phyloP scores from a whole-genome alignment of 768 basidiomycete species.

The Tylopilus subfusipes region DNA sequence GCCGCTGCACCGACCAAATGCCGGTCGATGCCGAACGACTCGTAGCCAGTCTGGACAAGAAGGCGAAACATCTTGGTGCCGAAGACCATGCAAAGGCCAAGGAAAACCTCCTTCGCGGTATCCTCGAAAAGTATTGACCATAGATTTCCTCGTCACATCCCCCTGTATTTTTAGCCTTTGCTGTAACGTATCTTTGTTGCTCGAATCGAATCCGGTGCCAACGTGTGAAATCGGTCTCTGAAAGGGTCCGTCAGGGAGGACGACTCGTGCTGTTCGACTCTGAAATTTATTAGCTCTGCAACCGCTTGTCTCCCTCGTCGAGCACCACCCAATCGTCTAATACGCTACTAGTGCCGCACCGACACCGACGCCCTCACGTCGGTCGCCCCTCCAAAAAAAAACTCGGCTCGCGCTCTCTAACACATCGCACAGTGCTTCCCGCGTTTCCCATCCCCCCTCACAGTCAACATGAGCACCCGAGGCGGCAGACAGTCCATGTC shows the following conservation, averaged over 20 bases:
- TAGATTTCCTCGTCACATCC: not conserved
- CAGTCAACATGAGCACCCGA: slow-evolving; percentile 52
- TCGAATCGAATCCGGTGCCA: slow-evolving; percentile 1
- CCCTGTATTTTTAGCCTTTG: not conserved
- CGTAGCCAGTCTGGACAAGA: slow-evolving; percentile 52
- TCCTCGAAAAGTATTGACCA: slow-evolving; percentile 31
- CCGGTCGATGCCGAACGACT: slow-evolving; percentile 51
- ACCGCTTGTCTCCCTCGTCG: slow-evolving; percentile 6
- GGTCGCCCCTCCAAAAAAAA: not conserved
- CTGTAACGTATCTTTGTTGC: not conserved
- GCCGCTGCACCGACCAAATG: slow-evolving; percentile 40
- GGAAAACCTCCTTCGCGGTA: slow-evolving; percentile 33
- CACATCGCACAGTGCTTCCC: not conserved
- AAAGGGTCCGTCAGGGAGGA: slow-evolving; percentile 7
- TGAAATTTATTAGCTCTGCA: not conserved
- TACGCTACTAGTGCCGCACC: not conserved
- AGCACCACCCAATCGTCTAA: not conserved
- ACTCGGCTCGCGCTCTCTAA: not conserved
- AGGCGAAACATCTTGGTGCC: slow-evolving; percentile 38
- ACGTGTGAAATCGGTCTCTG: slow-evolving; percentile 25
- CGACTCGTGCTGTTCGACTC: not conserved
- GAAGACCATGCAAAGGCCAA: slow-evolving; percentile 34
- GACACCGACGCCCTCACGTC: not conserved
- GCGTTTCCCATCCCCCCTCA: not conserved
- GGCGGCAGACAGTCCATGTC: slow-evolving; percentile 72